Evolutionary conservation across 345 rosid genomes (phyloP).

Genomic region (Leavenworthia alabamica): DNA sequence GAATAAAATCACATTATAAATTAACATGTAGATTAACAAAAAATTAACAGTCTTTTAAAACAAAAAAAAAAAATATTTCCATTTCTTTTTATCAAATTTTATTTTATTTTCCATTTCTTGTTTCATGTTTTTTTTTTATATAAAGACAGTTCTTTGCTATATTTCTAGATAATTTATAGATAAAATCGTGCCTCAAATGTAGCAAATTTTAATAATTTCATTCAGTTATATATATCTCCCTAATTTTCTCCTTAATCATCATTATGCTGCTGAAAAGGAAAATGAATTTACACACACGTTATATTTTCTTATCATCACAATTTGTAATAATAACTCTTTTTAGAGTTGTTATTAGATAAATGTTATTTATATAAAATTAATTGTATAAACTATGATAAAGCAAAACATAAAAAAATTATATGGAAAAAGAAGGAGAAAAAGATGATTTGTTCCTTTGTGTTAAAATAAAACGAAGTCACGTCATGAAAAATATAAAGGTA

Average conservation of each 20-base stretch:
- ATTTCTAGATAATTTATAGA: not conserved
- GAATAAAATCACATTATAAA: not conserved
- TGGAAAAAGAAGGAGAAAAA: not conserved
- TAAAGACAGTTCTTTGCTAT: not conserved
- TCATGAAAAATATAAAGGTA: conserved; percentile 17
- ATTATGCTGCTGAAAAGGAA: not conserved
- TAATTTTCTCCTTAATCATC: not conserved
- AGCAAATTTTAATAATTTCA: not conserved
- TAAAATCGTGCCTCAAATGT: conserved; percentile 1
- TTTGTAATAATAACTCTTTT: not conserved
- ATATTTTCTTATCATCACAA: not conserved
- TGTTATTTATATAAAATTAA: not conserved
- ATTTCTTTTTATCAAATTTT: too few relatives aligned
- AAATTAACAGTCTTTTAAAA: not conserved
- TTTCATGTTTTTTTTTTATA: too few relatives aligned
- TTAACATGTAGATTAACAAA: not conserved
- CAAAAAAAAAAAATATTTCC: too few relatives aligned
- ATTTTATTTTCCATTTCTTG: too few relatives aligned
- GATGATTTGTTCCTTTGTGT: not conserved
- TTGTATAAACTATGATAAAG: not conserved
- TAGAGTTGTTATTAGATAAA: not conserved
- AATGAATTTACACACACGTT: not conserved
- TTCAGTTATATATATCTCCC: not conserved
- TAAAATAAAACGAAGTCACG: not conserved
- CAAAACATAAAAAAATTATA: not conserved